Base-by-base conservation (phyloP, 305 asterid species). In the Fraxinus ornus region DNA sequence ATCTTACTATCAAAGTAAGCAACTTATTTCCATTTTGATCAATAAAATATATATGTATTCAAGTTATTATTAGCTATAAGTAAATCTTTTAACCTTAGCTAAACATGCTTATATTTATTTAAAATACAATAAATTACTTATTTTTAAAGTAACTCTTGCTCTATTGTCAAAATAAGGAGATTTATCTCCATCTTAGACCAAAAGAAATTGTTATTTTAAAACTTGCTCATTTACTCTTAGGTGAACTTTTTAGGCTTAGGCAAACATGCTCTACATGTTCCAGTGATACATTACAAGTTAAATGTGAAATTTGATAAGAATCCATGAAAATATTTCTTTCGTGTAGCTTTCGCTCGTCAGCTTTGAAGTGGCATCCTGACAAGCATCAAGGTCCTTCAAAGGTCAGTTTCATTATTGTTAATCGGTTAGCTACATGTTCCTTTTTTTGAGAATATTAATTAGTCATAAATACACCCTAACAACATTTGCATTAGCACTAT, bases 291-390 rank as follows among this genome's bases (percentile, higher is more conserved):
- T 60, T 60, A 60, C 70, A 19, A 60, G 70, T 7, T 60, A 60
- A 55, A 55, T 7, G 4, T 60, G 30, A 60, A 21, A 60, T 21
- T 60, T 60, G 30, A 7, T n/a, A 1, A 77, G 44, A 75, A 55
- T 28, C 44, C 41, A 55, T 39, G 49, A 64, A 52, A 77, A 36
- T 74, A 79, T 37, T 68, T 84, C 36, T 57, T 62, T 83, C 39
- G n/a, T 90, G 92, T 94, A 94, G 98, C 70, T 95, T 95, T 86
- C 98, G 94, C 71, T 79, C 55, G 47, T 90, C 97, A 32, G 98
- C 98, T 84, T 83, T 95, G 85, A 95, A 91, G 86, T 95, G 98
- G 98, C 98, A 95, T 87, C 98, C 98, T n/a, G 98, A 95, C 85
- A 92, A 90, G 85, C 95, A 95, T 88, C 97, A 89, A 86, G 92